Conservation (phyloP, 345 rosid genomes). For the Lagerstroemia speciosa region DNA sequence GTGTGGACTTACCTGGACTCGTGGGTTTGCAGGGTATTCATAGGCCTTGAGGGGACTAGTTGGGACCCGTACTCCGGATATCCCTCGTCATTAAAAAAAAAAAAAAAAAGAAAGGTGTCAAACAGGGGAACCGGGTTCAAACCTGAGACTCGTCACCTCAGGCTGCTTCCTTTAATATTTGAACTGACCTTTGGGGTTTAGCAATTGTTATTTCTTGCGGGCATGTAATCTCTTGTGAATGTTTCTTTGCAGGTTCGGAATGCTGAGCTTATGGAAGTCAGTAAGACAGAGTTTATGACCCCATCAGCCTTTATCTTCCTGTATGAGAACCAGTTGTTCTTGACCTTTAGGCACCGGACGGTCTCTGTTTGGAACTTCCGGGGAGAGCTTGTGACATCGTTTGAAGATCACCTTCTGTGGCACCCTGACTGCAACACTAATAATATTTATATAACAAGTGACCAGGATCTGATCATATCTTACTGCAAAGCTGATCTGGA, state of each 20-base stretch:
- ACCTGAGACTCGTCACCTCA: background rate
- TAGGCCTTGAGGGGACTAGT: no score
- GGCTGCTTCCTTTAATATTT: background rate
- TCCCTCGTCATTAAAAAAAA: no score
- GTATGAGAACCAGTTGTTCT: conserved; percentile 89
- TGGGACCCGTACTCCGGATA: no score
- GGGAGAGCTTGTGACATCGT: conserved; percentile 94
- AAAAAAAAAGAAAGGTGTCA: no score
- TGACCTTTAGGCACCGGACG: conserved; percentile 76
- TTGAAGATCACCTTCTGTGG: conserved; percentile 94
- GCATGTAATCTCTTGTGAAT: background rate
- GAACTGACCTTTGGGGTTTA: background rate
- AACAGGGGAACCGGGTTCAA: background rate
- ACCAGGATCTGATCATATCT: conserved; percentile 95
- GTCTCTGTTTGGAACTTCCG: conserved; percentile 96
- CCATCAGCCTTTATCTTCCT: conserved; percentile 94
- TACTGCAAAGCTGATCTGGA: conserved; percentile 94
- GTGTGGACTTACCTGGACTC: no score
- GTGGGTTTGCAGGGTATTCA: no score
- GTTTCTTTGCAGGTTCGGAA: conserved; percentile 53
- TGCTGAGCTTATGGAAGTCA: conserved; percentile 75
- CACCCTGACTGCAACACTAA: conserved; percentile 97
- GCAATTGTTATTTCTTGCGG: background rate
- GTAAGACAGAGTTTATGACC: conserved; percentile 71
- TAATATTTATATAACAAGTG: conserved; percentile 90